Evolutionary conservation across 75 land plant species (phyloP).

Genomic region (Cryptomeria japonica): DNA sequence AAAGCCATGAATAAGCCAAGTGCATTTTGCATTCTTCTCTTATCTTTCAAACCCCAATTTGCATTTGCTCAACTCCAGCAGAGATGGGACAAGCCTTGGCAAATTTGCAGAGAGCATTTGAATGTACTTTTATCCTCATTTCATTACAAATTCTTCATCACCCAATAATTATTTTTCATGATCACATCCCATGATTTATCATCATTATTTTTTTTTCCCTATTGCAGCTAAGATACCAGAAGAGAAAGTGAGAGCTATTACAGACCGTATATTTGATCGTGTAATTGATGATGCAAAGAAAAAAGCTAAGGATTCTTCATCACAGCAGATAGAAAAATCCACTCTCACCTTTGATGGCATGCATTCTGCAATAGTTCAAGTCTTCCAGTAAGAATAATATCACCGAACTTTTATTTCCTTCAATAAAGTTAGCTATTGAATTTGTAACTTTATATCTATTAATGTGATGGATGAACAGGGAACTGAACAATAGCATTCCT

Average conservation of each 20-base stretch:
- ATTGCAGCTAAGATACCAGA: background rate
- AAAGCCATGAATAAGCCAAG: no score
- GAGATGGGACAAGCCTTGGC: no score
- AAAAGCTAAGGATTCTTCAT: no score
- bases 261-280: background rate
- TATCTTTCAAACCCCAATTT: no score
- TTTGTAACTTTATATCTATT: no score
- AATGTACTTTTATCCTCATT: background rate
- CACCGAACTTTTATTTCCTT: no score
- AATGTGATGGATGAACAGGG: background rate
- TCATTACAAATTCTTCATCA: no score
- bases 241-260: background rate
- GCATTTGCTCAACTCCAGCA: background rate
- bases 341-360: background rate
- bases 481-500: background rate
- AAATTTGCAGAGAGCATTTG: background rate
- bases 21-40: background rate
- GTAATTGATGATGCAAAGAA: background rate
- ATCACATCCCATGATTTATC: no score
- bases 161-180: background rate
- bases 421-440: no score
- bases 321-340: background rate
- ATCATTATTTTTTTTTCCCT: no score
- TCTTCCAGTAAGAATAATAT: background rate
- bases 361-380: background rate